phyloP scores from a whole-genome alignment of 495 filamentous ascomycete species.

The Penicillium bialowiezense region DNA sequence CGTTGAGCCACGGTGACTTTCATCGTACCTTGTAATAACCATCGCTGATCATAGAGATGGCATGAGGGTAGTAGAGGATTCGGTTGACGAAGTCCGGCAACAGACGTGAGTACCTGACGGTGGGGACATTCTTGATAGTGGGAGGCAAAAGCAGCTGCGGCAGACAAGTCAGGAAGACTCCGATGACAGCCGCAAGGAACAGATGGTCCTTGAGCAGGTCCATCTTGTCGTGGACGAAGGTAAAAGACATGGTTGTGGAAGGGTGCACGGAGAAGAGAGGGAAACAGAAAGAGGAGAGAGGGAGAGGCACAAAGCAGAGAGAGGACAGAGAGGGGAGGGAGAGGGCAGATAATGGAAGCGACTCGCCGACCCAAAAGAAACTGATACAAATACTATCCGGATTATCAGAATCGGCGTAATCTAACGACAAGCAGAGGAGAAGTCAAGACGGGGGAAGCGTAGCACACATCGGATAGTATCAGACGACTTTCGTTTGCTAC shows the following conservation, averaged over 20 bases:
- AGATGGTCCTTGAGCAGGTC: slow-evolving; percentile 2
- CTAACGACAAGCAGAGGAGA: too few species aligned
- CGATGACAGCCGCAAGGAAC: slow-evolving; percentile 12
- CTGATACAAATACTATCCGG: too few species aligned
- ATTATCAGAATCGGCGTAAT: too few species aligned
- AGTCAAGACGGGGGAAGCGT: background rate
- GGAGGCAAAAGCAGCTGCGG: slow-evolving; percentile 7
- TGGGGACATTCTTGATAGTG: slow-evolving; percentile 20
- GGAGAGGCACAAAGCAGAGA: background rate
- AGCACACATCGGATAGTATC: slow-evolving; percentile 22
- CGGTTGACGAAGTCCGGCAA: slow-evolving; percentile 29
- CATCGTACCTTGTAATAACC: slow-evolving; percentile 27
- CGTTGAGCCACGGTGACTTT: background rate
- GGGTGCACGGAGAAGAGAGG: background rate
- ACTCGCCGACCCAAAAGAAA: too few species aligned
- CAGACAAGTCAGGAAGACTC: slow-evolving; percentile 5
- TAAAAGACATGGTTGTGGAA: background rate
- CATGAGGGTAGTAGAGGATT: slow-evolving; percentile 24
- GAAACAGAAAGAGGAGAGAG: slow-evolving; percentile 14
- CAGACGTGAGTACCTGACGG: slow-evolving; percentile 19
- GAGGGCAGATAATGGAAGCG: too few species aligned
- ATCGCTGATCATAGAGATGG: slow-evolving; percentile 17
- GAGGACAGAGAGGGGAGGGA: background rate
- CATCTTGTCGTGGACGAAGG: background rate
- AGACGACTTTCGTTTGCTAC: slow-evolving; percentile 5